Evolutionary conservation across 2,329 filamentous ascomycete species (phyloP), one percentile per base, ranked within the genome.

Genomic region (Ceratocystis papillata): DNA sequence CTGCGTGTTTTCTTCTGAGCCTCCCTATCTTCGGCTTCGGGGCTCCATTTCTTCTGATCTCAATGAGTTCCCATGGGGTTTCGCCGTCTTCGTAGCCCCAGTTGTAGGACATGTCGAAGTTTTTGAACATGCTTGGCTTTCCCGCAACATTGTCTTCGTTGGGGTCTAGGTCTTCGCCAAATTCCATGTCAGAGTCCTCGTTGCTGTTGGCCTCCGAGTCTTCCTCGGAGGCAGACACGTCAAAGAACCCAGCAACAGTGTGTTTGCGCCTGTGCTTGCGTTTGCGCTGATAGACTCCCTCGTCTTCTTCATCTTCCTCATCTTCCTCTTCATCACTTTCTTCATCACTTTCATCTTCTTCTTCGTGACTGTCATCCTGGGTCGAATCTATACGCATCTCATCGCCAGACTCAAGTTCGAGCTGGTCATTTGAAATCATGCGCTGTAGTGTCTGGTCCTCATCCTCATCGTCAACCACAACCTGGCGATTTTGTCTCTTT

Each of bases 151-250:
- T 22, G n/a, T 62, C 10, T 28, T 20, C 10, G n/a, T 59, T 5
- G n/a, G 41, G 17, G 53, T 46, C 50, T n/a, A 37, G 25, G 30
- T 41, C 2, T 4, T 50, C 62, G 45, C 28, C 41, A 6, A 17
- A 12, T 53, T 28, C 48, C 7, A 28, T 28, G 48, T 53, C 22
- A 28, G 22, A 25, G 22, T 53, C 48, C 12, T 5, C 8, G 3
- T 28, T 7, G 15, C 48, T 28, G 5, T 10, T 8, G 15, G 55
- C 28, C 30, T 59, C 17, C 5, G 12, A 3, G 3, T 66, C 64
- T 33, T 66, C 53, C 48, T 66, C 64, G 3, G 64, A 66, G 15
- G 64, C 64, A 20, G 57, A 60, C 30, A 41, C 41, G 15, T 62
- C 64, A 45, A 66, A 66, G 45, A 66, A 66, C n/a, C 12, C 2